Conservation (phyloP, 345 rosid genomes). For the Camelina laxa region DNA sequence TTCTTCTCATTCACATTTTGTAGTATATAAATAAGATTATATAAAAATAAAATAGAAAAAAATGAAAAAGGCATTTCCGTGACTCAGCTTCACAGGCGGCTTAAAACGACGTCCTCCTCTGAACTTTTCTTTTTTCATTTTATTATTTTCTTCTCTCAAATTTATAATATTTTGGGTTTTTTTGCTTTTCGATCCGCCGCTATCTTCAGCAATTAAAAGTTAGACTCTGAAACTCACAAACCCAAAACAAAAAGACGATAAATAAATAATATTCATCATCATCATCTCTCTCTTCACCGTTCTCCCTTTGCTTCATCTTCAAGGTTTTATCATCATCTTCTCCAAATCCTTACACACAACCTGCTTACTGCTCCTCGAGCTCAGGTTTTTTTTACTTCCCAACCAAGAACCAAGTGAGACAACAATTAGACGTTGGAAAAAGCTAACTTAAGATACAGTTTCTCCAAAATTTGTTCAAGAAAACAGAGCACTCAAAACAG, state of each 20-base stretch:
- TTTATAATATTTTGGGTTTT: not conserved
- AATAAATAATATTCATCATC: conserved; percentile 28
- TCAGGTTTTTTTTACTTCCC: conserved; percentile 31
- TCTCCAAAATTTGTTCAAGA: conserved; percentile 1
- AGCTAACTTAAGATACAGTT: conserved; percentile 5
- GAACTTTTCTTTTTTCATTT: not conserved
- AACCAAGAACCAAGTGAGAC: conserved; percentile 39
- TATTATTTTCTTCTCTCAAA: too few relatives aligned
- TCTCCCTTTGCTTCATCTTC: conserved; percentile 60
- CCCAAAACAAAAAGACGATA: conserved; percentile 22
- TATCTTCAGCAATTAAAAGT: conserved; percentile 44
- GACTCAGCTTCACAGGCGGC: conserved; percentile 47
- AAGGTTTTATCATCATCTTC: conserved; percentile 68
- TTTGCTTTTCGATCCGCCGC: conserved; percentile 45
- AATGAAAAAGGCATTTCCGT: conserved; percentile 27
- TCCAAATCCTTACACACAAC: not conserved
- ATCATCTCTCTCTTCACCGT: conserved; percentile 2
- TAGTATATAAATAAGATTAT: too few relatives aligned
- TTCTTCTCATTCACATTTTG: not conserved
- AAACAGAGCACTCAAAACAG: conserved; percentile 26
- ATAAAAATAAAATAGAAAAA: too few relatives aligned
- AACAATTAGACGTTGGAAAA: conserved; percentile 13
- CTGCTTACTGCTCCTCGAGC: conserved; percentile 68
- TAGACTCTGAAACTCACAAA: conserved; percentile 43
- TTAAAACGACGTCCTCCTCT: conserved; percentile 40